phyloP scores from a whole-genome alignment of 306 rosid genomes.

The Fragaria ananassa region DNA sequence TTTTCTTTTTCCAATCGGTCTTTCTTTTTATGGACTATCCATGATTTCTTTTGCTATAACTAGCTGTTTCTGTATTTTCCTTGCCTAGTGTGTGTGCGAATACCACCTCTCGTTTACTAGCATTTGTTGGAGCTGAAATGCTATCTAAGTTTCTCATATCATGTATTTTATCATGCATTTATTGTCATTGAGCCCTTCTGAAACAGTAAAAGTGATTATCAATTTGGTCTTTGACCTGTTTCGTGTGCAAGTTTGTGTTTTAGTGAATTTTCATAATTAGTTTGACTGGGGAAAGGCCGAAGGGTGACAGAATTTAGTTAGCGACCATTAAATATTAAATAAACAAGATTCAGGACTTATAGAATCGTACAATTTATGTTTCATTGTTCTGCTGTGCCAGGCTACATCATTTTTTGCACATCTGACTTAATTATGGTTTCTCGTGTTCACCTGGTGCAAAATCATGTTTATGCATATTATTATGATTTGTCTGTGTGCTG shows the following conservation, averaged over 20 bases:
- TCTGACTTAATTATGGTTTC: background rate
- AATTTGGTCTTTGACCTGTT: background rate
- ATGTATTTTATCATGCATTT: background rate
- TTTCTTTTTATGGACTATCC: conserved; percentile 12
- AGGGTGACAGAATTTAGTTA: background rate
- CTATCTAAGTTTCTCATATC: background rate
- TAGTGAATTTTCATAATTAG: background rate
- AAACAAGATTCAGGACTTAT: background rate
- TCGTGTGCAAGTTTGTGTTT: background rate
- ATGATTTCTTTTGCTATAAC: background rate
- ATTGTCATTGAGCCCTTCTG: background rate
- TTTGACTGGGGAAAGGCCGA: background rate
- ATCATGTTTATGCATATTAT: background rate
- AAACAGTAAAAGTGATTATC: background rate
- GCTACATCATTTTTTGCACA: background rate
- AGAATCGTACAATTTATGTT: background rate
- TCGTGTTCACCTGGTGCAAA: background rate
- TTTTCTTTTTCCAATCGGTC: background rate
- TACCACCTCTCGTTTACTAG: too few relatives aligned
- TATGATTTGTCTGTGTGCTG: background rate
- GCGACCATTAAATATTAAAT: background rate
- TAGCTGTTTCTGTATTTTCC: background rate
- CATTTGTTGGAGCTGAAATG: background rate
- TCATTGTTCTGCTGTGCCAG: background rate
- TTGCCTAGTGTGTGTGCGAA: too few relatives aligned